Evolutionary conservation across 1,284 basidiomycete species (phyloP), one percentile per base, ranked within the genome.

Genomic region (Ustilago curta): DNA sequence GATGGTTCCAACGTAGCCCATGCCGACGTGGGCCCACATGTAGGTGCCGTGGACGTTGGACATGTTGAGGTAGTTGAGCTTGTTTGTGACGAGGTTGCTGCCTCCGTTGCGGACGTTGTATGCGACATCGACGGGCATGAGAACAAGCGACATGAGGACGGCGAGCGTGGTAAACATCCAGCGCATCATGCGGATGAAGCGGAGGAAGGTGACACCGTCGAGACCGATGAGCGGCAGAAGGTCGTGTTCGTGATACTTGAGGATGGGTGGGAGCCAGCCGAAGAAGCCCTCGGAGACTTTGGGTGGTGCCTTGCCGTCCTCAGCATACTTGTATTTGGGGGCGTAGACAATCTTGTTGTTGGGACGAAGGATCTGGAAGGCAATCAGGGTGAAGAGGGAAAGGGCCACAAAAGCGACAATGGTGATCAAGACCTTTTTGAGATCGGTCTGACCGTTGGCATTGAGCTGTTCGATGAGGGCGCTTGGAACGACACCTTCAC

Each of bases 171-270:
- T 75, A 35, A 78, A 64, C 57, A 79, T 75, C 55, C 59, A 72
- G 27, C 94, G 90, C 81, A 93, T 89, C 87, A 99, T 91, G 68
- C 94, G 91, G 29, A 92, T 88, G 85, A 99, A 97, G 23, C 95
- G 91, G 19, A 99, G 89, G 85, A 93, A 99, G 14, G 92, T 89
- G 53, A 94, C 91, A 0, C 95, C 96, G 84, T 99, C 97, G 21
- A 97, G 78, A 32, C 88, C 96, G 80, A 97, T 89, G 84, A 95
- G 94, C 76, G 93, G 90, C 32, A 98, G 88, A 47, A 98, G 89
- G 76, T 94, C 91, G 29, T 91, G 90, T 85, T 99, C 96, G 79
- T 92, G 91, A 31, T 92, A 91, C 70, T 90, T 89, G 53, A 94
- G 81, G 21, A 98, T 89, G 2, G 96, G 95, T 23, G 91, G 91